Evolutionary conservation across 1,139 yeast genomes (phyloP), one percentile per base, ranked within the genome.

Genomic region (Hyphopichia burtonii): DNA sequence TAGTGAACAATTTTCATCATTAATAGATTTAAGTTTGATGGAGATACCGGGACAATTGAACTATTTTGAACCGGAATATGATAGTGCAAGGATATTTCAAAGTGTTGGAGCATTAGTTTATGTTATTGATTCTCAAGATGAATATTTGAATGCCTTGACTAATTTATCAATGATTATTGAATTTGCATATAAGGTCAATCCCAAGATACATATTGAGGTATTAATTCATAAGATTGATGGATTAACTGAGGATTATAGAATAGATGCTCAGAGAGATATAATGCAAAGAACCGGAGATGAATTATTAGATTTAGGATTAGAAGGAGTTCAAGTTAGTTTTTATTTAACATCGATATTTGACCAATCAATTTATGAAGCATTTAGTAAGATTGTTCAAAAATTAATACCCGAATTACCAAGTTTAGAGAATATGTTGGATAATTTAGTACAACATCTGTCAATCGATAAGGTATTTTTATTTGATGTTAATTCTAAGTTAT

Each of bases 271-370:
- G 60, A 75, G 98, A 55, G 99, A 93, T 60, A 93, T 93, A 40
- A 90, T 90, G 89, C 97, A 91, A 63, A 74, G 98, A 49, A 89
- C 94, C 0, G 95, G 95, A 10, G 99, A 93, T 61, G 98, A 91
- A 59, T 71, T 93, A 39, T 72, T 86, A 44, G 99, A 91, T 58
- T 77, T 87, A 52, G 97, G 96, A 1, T 71, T 91, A 35, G 96
- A 89, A 56, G 95, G 95, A 16, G 96, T 90, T 15, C 94, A 89
- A 57, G 87, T 93, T 5, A 83, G 94, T 2, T 93, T 91, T 63
- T 93, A 93, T 60, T 71, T 90, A 53, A 93, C 99, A 0, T 86
- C 96, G 1, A 93, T 93, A 35, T 93, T 91, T 61, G 98, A 93
- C 63, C 97, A 91, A 61, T 87, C 96, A 16, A 89, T 93, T 42